Percentiles rank a stretch among this genome's conserved stretches.
phyloP scores from a whole-genome alignment of 2,329 filamentous ascomycete genomes.

The Beauveria brongniartii region DNA sequence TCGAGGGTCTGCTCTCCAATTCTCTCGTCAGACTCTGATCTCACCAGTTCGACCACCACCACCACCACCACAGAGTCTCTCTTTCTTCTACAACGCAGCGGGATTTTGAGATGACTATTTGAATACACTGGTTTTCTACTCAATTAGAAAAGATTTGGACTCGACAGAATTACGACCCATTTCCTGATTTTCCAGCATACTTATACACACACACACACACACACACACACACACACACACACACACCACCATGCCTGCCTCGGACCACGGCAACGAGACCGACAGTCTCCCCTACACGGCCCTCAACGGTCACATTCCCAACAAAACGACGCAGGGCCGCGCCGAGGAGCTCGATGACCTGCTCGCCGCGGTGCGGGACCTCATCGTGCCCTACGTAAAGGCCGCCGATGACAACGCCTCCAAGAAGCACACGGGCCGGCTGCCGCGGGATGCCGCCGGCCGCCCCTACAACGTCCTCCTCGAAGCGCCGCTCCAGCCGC shows the following conservation, averaged over 20 bases:
- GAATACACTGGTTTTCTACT: too few species aligned
- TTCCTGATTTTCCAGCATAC: neutral
- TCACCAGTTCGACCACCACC: neutral
- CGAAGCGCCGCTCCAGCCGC: constrained; percentile 47
- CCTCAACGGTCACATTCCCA: neutral
- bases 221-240: neutral
- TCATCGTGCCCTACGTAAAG: constrained; percentile 63
- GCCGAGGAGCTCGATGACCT: constrained; percentile 39
- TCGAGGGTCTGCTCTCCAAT: neutral
- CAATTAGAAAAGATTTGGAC: too few species aligned
- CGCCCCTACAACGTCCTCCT: constrained; percentile 50
- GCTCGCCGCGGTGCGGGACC: constrained; percentile 55
- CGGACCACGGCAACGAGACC: constrained; percentile 7
- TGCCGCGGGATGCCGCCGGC: constrained; percentile 24
- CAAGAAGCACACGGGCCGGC: constrained; percentile 42
- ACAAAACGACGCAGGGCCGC: neutral
- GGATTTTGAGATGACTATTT: too few species aligned
- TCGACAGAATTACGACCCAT: too few species aligned
- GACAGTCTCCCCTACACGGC: constrained; percentile 1
- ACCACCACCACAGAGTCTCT: neutral
- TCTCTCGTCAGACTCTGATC: neutral
- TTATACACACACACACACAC: neutral
- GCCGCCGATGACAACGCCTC: constrained; percentile 56
- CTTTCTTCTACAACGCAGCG: neutral
- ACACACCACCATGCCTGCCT: constrained; percentile 3